A percentile compares a stretch with the other conserved stretches of the same genome.
Evolutionary conservation across 164 flowering plant genomes (phyloP).

Genomic region (Vitis rotundifolia): DNA sequence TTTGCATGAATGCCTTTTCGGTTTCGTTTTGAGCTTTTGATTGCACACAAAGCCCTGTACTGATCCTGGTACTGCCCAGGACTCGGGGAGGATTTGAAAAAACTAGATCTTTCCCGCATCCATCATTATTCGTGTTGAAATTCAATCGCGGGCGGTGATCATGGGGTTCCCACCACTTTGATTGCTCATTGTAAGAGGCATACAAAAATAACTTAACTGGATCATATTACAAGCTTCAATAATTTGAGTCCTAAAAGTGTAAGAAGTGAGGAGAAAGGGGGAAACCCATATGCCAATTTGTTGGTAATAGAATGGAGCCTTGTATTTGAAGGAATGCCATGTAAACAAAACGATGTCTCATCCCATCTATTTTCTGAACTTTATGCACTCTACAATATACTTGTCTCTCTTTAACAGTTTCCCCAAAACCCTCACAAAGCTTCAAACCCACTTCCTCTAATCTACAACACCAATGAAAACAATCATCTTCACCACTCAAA

Average conservation of each 20-base stretch:
- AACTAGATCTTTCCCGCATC: neutral
- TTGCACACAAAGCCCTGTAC: too few species aligned
- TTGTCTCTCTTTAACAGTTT: neutral
- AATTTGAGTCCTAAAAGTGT: neutral
- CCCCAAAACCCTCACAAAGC: slow-evolving; percentile 3
- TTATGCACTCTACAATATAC: slow-evolving; percentile 11
- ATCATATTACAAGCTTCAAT: neutral
- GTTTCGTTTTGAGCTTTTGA: too few species aligned
- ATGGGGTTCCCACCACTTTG: neutral
- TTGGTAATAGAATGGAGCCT: neutral
- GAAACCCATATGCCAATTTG: neutral
- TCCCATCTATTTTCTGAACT: slow-evolving; percentile 3
- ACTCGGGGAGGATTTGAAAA: neutral
- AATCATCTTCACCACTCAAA: slow-evolving; percentile 11
- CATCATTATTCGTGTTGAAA: too few species aligned
- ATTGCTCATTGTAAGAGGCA: neutral
- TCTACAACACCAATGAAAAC: slow-evolving; percentile 15
- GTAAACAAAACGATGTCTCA: slow-evolving; percentile 4
- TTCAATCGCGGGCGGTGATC: too few species aligned
- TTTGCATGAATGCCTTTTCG: too few species aligned
- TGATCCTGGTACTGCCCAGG: too few species aligned
- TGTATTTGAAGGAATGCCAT: neutral
- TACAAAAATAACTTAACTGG: neutral
- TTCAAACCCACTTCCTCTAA: slow-evolving; percentile 7
- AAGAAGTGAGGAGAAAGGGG: neutral